Evolutionary conservation across 768 basidiomycete genomes (phyloP).

Genomic region (Hysterangium stoloniferum): DNA sequence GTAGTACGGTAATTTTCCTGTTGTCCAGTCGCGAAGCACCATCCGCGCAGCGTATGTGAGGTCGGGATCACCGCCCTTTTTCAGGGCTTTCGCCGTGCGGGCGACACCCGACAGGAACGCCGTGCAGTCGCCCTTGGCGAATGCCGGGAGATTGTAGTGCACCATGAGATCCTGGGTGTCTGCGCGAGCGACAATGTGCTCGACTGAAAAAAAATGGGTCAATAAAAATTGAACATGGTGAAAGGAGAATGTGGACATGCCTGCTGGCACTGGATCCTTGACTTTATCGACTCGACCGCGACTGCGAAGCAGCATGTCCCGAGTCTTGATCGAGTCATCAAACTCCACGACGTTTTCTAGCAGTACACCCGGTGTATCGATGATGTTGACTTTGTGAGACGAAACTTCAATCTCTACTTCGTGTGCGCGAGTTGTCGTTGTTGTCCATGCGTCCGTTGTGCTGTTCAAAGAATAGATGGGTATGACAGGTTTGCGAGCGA

Average conservation of each 20-base stretch:
- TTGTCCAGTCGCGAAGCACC: conserved; percentile 80
- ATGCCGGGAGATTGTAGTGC: conserved; percentile 78
- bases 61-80: conserved; percentile 74
- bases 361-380: conserved; percentile 86
- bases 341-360: conserved; percentile 36
- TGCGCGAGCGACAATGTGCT: conserved; percentile 59
- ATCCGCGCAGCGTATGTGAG: conserved; percentile 66
- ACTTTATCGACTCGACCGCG: conserved; percentile 78
- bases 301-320: conserved; percentile 72
- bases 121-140: conserved; percentile 53
- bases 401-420: conserved; percentile 43
- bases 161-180: conserved; percentile 82
- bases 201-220: conserved; percentile 33
- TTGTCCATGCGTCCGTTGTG: conserved; percentile 48
- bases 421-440: conserved; percentile 65
- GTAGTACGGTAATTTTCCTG: conserved; percentile 66
- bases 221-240: conserved; percentile 14
- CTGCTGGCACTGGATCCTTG: conserved; percentile 67
- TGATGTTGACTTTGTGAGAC: conserved; percentile 45
- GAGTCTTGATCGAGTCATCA: conserved; percentile 35
- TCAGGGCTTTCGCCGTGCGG: conserved; percentile 63
- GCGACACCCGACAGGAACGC: conserved; percentile 76
- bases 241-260: conserved; percentile 34
- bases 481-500: conserved; percentile 43
- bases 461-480: conserved; percentile 48